phyloP scores from a whole-genome alignment of 805 yeast species.

The Saturnispora bothae region DNA sequence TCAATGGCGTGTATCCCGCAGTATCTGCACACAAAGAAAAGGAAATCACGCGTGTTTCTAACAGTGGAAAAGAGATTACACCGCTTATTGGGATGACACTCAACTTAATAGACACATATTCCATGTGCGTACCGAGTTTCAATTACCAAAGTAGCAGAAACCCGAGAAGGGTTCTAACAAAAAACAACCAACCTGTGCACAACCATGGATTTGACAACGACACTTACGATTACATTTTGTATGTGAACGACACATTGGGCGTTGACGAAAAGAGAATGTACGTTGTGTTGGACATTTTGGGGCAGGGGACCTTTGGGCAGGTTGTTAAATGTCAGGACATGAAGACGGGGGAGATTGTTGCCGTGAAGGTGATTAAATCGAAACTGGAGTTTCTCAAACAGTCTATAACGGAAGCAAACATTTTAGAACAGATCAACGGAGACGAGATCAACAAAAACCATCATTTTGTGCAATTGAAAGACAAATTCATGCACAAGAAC shows the following conservation, averaged over 20 bases:
- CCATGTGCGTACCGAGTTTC: slow-evolving; percentile 77
- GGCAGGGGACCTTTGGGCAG: slow-evolving; percentile 97
- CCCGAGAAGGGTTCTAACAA: slow-evolving; percentile 86
- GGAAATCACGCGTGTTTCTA: slow-evolving; percentile 48
- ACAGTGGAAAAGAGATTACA: slow-evolving; percentile 48
- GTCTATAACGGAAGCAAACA: slow-evolving; percentile 79
- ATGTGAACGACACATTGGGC: slow-evolving; percentile 90
- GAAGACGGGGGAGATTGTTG: slow-evolving; percentile 74
- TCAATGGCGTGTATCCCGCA: not conserved
- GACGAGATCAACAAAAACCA: slow-evolving; percentile 51
- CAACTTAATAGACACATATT: slow-evolving; percentile 67
- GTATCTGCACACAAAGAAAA: not conserved
- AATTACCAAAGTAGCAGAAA: slow-evolving; percentile 75
- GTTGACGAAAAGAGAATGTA: slow-evolving; percentile 76
- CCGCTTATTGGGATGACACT: slow-evolving; percentile 77
- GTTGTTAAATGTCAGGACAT: slow-evolving; percentile 85
- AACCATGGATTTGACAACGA: slow-evolving; percentile 84
- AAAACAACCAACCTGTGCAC: slow-evolving; percentile 73
- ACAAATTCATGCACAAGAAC: slow-evolving; percentile 83
- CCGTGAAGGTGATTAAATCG: slow-evolving; percentile 89
- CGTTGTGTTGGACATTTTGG: slow-evolving; percentile 80
- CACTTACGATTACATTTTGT: slow-evolving; percentile 81
- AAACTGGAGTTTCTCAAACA: slow-evolving; percentile 87
- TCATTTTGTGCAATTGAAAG: slow-evolving; percentile 68
- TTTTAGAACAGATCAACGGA: slow-evolving; percentile 76